Conservation (phyloP, 176 grass and related monocot genomes). For the Otatea glauca region DNA sequence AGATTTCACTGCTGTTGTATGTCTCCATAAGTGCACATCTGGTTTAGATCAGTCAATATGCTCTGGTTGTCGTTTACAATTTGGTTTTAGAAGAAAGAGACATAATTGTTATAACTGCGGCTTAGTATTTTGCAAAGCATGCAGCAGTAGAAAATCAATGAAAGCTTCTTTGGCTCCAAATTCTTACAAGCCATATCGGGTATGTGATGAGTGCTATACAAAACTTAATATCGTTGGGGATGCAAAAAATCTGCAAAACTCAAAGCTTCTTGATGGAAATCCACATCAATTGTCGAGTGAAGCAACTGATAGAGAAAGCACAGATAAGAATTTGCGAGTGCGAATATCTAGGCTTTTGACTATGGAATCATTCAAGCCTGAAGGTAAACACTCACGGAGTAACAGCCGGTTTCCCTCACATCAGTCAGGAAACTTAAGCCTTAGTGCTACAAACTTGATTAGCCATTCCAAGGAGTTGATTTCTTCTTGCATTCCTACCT, state of each 20-base stretch:
- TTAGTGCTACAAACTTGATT: conserved; percentile 48
- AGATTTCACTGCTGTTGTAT: conserved; percentile 64
- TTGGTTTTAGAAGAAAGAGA: conserved; percentile 75
- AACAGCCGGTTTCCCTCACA: conserved; percentile 44
- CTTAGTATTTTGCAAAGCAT: conserved; percentile 72
- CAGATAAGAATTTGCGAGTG: conserved; percentile 45
- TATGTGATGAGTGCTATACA: conserved; percentile 69
- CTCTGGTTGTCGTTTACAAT: conserved; percentile 63
- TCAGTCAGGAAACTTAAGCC: conserved; percentile 51
- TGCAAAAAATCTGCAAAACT: conserved; percentile 28
- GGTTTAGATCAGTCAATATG: conserved; percentile 70
- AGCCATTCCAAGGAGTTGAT: conserved; percentile 62
- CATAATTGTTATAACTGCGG: conserved; percentile 89
- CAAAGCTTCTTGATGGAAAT: conserved; percentile 47
- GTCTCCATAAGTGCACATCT: conserved; percentile 62
- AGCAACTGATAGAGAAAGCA: conserved; percentile 46
- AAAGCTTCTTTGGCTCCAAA: conserved; percentile 76
- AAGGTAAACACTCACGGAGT: conserved; percentile 40
- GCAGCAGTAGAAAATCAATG: conserved; percentile 64
- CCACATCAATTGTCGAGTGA: conserved; percentile 46
- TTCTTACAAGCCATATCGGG: conserved; percentile 65
- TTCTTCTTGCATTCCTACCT: conserved; percentile 61
- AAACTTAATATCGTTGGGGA: conserved; percentile 53
- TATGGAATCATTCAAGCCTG: conserved; percentile 54
- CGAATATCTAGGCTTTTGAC: conserved; percentile 57